Percentiles rank a stretch among this genome's conserved stretches.
Evolutionary conservation across 805 yeast species (phyloP).

Genomic region (Lachancea thermotolerans): DNA sequence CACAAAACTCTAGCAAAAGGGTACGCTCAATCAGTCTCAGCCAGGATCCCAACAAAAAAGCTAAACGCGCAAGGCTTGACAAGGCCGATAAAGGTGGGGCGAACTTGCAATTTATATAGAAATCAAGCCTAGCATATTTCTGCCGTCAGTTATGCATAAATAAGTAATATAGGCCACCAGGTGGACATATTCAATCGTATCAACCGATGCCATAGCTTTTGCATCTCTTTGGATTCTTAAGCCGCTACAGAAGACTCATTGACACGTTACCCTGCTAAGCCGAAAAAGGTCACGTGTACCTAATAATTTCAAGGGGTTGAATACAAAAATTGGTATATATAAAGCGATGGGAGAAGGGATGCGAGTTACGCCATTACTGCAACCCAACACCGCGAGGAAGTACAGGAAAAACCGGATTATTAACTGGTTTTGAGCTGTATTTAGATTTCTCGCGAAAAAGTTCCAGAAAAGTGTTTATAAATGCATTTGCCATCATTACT

Average conservation of each 20-base stretch:
- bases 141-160: too few species aligned
- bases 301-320: slow-evolving; percentile 2
- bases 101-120: slow-evolving; percentile 16
- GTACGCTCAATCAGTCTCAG: slow-evolving; percentile 25
- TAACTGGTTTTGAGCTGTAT: too few species aligned
- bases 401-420: not conserved
- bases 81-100: slow-evolving; percentile 17
- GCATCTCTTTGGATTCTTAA: not conserved
- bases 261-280: not conserved
- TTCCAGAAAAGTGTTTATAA: slow-evolving; percentile 4
- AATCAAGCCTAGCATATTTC: not conserved
- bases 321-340: not conserved
- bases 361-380: too few species aligned
- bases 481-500: slow-evolving; percentile 24
- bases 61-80: slow-evolving; percentile 30
- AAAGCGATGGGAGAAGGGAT: not conserved
- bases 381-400: not conserved
- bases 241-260: not conserved
- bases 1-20: slow-evolving; percentile 12
- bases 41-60: slow-evolving; percentile 24
- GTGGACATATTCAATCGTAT: too few species aligned
- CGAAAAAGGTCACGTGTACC: not conserved
- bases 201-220: too few species aligned
- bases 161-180: not conserved
- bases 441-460: too few species aligned